Evolutionary conservation across 2,329 filamentous ascomycete genomes (phyloP).

Genomic region (Hymenoscyphus infarciens): DNA sequence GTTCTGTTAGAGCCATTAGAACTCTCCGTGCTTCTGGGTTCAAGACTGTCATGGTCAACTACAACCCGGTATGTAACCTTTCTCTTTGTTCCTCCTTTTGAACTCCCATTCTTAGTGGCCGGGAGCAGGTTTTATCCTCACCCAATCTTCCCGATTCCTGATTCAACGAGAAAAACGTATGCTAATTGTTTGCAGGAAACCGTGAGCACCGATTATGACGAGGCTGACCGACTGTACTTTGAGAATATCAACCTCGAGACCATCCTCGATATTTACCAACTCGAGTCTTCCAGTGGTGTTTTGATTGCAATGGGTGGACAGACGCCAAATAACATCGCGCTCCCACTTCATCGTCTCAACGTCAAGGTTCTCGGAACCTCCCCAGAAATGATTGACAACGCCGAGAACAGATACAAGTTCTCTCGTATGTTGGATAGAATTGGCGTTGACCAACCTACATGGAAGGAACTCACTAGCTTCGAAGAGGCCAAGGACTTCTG

Average conservation of each 20-base stretch:
- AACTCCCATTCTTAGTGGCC: not conserved
- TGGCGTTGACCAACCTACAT: slow-evolving; percentile 90
- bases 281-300: slow-evolving; percentile 79
- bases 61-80: slow-evolving; percentile 59
- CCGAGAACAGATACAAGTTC: slow-evolving; percentile 98
- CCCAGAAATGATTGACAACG: slow-evolving; percentile 97
- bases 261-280: slow-evolving; percentile 86
- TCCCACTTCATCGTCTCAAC: slow-evolving; percentile 82
- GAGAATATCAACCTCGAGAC: slow-evolving; percentile 92
- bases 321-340: slow-evolving; percentile 94
- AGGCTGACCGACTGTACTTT: slow-evolving; percentile 92
- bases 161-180: accelerated
- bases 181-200: slow-evolving; percentile 53
- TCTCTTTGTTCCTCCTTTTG: not conserved
- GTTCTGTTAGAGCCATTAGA: slow-evolving; percentile 88
- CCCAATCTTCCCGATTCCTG: not conserved
- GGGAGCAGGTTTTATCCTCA: not conserved
- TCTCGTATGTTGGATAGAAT: slow-evolving; percentile 96
- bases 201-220: slow-evolving; percentile 86
- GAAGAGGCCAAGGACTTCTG: slow-evolving; percentile 88
- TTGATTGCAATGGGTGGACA: slow-evolving; percentile 96
- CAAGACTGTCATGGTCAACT: slow-evolving; percentile 97
- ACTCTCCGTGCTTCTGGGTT: slow-evolving; percentile 78
- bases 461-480: slow-evolving; percentile 96
- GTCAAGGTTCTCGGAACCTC: slow-evolving; percentile 94